Evolutionary conservation across 2,329 filamentous ascomycete genomes (phyloP), one percentile per base, ranked within the genome.

Genomic region (Botrytis byssoidea): DNA sequence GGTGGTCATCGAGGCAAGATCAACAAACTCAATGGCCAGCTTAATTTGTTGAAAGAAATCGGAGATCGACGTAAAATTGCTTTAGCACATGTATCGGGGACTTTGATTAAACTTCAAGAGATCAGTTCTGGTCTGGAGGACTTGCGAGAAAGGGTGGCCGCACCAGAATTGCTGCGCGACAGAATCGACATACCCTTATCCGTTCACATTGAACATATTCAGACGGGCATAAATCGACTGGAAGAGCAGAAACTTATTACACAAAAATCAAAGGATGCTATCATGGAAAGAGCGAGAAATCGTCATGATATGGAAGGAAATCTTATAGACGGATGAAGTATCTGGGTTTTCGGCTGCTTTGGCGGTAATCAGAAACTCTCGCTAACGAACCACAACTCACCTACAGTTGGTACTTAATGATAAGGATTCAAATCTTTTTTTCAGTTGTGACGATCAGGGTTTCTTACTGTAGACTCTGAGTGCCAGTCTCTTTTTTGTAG

Each of bases 151-250:
- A 85, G 91, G 9, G 91, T 95, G 16, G 89, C 88, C 0, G 86
- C 88, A 73, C 92, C 93, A 0, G 90, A 90, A 76, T 81, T 91
- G 16, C 78, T 90, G 18, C 86, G 86, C 2, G 86, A 85, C 40
- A 83, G 83, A 12, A 81, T 78, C 4, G 83, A 85, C 42, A 85
- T 93, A 16, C 92, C 92, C 4, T 83, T 96, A 7, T 87, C 87
- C 69, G 90, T 93, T 60, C 92, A 96, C 79, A 90, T 96, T 59
- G 90, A 93, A 77, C 90, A 89, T 73, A 94, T 96, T 75, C 86
- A 92, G 73, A 84, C 89, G 67, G 91, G 92, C 0, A 89, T 95
- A 1, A 91, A 94, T 81, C 85, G 93, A 75, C 83, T 96, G 74
- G 90, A 93, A 80, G 82, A 84, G 35, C 89, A 90, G 65, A 85